Evolutionary conservation across 2,329 filamentous ascomycete genomes (phyloP).

Genomic region (Fonsecaea monophora): DNA sequence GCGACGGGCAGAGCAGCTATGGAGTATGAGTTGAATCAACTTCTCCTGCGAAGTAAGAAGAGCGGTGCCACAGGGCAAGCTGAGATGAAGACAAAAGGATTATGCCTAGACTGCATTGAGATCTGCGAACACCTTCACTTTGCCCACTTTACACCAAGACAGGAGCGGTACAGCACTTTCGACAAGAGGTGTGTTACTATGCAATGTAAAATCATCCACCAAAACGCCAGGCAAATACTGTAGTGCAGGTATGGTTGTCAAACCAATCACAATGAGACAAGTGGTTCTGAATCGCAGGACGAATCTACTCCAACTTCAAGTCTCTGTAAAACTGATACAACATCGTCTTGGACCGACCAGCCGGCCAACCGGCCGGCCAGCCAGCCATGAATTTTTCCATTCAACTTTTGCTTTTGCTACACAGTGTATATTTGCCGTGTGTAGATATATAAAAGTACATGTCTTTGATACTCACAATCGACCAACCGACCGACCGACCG

Average conservation of each 20-base stretch:
- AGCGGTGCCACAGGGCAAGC: neutral
- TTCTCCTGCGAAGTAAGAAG: conserved; percentile 1
- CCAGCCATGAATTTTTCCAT: neutral
- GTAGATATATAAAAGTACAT: conserved; percentile 10
- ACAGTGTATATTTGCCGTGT: conserved; percentile 6
- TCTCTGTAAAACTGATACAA: neutral
- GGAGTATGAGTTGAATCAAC: neutral
- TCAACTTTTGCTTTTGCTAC: conserved; percentile 9
- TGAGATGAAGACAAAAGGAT: too few relatives aligned
- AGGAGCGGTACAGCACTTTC: too few relatives aligned
- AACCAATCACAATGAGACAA: too few relatives aligned
- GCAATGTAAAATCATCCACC: too few relatives aligned
- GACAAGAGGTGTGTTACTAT: too few relatives aligned
- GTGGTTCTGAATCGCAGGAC: too few relatives aligned
- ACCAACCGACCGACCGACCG: neutral
- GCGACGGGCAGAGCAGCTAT: neutral
- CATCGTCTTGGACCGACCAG: conserved; percentile 2
- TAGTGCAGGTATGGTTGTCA: too few relatives aligned
- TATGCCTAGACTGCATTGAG: too few relatives aligned
- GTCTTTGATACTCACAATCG: conserved; percentile 14
- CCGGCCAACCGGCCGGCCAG: neutral
- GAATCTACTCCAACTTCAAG: neutral
- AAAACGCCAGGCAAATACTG: too few relatives aligned
- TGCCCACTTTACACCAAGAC: too few relatives aligned
- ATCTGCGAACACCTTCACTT: too few relatives aligned